These are phyloP conservation scores for Pythium vanterpoolii DNA, from an alignment of 352 stramenopile species.

Conservation along the genomic window DNA sequence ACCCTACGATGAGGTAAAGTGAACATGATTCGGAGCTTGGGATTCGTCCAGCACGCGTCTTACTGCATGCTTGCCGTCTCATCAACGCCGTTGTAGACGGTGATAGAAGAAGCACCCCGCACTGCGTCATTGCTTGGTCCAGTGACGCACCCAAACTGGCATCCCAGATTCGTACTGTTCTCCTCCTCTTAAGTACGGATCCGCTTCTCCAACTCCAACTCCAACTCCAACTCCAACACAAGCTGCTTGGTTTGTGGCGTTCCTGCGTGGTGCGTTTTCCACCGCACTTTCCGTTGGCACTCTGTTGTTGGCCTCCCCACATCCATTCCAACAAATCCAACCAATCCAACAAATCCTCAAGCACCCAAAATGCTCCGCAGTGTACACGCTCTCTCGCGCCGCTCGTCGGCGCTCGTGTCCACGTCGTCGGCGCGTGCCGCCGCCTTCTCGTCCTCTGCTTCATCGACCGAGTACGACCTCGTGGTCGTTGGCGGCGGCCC, in stretches of 20 bases:
- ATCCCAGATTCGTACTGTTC: background rate
- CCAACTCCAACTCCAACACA: no score
- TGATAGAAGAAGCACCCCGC: background rate
- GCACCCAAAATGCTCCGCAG: conserved; percentile 30
- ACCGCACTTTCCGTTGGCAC: conserved; percentile 3
- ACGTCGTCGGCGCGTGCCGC: conserved; percentile 29
- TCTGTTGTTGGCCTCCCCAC: background rate
- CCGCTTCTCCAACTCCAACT: background rate
- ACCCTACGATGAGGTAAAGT: no score
- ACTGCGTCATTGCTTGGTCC: background rate
- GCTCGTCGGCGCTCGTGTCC: conserved; percentile 29
- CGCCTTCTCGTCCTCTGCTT: conserved; percentile 43
- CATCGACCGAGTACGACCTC: conserved; percentile 67
- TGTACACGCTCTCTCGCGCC: conserved; percentile 33
- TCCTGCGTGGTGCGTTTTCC: background rate
- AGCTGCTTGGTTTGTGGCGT: conserved; percentile 14
- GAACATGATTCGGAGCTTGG: no score
- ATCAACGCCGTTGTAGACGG: no score
- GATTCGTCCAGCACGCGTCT: no score
- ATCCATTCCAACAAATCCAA: background rate
- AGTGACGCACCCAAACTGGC: background rate
- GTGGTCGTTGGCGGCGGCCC: conserved; percentile 95
- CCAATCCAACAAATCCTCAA: background rate
- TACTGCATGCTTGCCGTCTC: background rate
- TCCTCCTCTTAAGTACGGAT: background rate